These are phyloP conservation scores for Hyphopichia buzzinii DNA, from an alignment of 1,139 yeast species.

Conservation along the genomic window DNA sequence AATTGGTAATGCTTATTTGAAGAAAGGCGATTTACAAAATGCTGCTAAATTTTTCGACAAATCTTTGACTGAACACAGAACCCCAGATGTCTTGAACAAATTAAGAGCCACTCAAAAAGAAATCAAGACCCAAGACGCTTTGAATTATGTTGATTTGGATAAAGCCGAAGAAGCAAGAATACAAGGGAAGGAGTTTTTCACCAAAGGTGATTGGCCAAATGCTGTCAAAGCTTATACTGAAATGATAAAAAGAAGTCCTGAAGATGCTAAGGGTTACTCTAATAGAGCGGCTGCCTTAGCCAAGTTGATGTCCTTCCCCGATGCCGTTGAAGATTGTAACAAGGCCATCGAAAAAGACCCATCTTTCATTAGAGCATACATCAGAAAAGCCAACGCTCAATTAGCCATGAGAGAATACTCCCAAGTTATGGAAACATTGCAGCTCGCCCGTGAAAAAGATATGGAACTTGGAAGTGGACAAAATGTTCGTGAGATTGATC, in stretches of 20 bases:
- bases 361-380: constrained; percentile 86
- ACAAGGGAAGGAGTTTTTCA: constrained; percentile 85
- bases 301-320: constrained; percentile 95
- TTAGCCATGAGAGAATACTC: constrained; percentile 87
- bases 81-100: constrained; percentile 88
- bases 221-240: constrained; percentile 95
- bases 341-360: constrained; percentile 87
- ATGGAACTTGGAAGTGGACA: constrained; percentile 53
- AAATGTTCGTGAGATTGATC: constrained; percentile 76
- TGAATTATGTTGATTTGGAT: constrained; percentile 80
- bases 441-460: constrained; percentile 74
- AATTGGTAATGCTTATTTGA: constrained; percentile 78
- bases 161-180: constrained; percentile 95
- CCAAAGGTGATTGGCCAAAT: constrained; percentile 93
- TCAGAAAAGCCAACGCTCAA: constrained; percentile 94
- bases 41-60: constrained; percentile 84
- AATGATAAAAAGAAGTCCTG: constrained; percentile 94
- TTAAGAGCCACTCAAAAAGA: constrained; percentile 86
- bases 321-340: constrained; percentile 91
- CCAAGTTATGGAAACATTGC: constrained; percentile 78
- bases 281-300: constrained; percentile 97
- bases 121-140: constrained; percentile 72
- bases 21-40: constrained; percentile 64
- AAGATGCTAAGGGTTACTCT: constrained; percentile 95
- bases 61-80: constrained; percentile 95